Evolutionary conservation across 352 stramenopile species (phyloP).

Genomic region (Globisporangium emineosum): DNA sequence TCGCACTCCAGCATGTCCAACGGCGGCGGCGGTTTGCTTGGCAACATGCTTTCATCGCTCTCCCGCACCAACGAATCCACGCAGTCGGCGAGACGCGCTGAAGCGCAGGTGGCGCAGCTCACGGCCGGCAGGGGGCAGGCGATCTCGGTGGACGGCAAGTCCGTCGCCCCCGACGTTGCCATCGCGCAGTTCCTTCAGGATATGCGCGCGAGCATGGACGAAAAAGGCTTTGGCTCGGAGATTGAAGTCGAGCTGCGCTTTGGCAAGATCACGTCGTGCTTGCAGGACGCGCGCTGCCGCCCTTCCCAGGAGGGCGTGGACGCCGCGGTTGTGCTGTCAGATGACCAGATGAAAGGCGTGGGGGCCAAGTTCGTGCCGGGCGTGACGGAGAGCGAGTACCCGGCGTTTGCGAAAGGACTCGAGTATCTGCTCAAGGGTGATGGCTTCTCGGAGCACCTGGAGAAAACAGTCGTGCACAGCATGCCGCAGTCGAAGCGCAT

Average conservation of each 20-base stretch:
- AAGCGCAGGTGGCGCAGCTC: slow-evolving; percentile 70
- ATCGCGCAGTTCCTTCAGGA: slow-evolving; percentile 81
- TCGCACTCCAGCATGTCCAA: slow-evolving; percentile 44
- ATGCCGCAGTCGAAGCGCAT: slow-evolving; percentile 75
- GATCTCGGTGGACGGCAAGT: slow-evolving; percentile 68
- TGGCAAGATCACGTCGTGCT: slow-evolving; percentile 72
- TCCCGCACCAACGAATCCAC: slow-evolving; percentile 76
- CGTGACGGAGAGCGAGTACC: slow-evolving; percentile 69
- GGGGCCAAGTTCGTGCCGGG: slow-evolving; percentile 81
- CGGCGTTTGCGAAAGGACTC: slow-evolving; percentile 57
- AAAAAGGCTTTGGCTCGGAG: slow-evolving; percentile 71
- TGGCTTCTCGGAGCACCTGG: slow-evolving; percentile 66
- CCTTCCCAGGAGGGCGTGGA: slow-evolving; percentile 69
- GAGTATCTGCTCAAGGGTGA: slow-evolving; percentile 69
- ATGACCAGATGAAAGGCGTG: slow-evolving; percentile 73
- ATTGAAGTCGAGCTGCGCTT: slow-evolving; percentile 85
- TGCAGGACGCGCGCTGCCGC: slow-evolving; percentile 71
- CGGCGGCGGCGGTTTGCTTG: slow-evolving; percentile 31
- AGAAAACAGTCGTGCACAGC: slow-evolving; percentile 80
- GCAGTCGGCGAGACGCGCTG: slow-evolving; percentile 67
- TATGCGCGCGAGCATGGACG: slow-evolving; percentile 74
- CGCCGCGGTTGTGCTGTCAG: slow-evolving; percentile 65
- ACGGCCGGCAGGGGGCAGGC: slow-evolving; percentile 67
- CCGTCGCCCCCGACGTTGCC: slow-evolving; percentile 61
- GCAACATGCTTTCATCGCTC: slow-evolving; percentile 72